Percentiles rank a stretch among this genome's conserved stretches.
Evolutionary conservation across 768 basidiomycete species (phyloP).

Genomic region (Amanita molliuscula): DNA sequence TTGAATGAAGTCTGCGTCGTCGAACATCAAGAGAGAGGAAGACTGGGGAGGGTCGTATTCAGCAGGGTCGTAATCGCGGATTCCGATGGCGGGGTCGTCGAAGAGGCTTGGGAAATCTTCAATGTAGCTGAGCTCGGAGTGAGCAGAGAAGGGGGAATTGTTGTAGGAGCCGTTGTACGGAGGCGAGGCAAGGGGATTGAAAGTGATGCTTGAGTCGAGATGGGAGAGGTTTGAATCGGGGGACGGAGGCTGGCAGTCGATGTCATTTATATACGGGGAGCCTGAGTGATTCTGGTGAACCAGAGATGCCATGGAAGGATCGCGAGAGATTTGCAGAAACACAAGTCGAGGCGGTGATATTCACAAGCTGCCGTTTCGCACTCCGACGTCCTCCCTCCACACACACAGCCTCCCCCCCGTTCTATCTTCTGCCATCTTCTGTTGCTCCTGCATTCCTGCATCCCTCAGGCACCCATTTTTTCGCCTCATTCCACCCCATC

Average conservation of each 20-base stretch:
- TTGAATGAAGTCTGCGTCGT: conserved; percentile 36
- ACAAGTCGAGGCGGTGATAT: not conserved
- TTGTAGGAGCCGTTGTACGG: conserved; percentile 54
- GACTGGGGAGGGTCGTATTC: conserved; percentile 58
- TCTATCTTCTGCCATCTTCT: not conserved
- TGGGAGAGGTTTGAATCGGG: conserved; percentile 14
- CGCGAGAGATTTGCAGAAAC: not conserved
- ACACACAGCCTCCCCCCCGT: not conserved
- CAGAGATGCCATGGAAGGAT: not conserved
- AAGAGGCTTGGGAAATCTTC: conserved; percentile 40
- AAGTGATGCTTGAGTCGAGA: conserved; percentile 13
- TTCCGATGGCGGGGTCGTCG: conserved; percentile 24
- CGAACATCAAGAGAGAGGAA: conserved; percentile 46
- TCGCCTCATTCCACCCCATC: not conserved
- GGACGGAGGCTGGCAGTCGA: conserved; percentile 17
- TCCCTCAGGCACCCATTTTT: not conserved
- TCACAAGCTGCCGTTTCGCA: not conserved
- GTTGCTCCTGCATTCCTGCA: not conserved
- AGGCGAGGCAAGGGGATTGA: conserved; percentile 31
- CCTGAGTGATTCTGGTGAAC: not conserved
- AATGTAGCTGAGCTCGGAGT: conserved; percentile 55
- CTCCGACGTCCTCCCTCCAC: not conserved
- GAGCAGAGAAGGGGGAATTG: conserved; percentile 58
- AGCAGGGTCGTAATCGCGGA: conserved; percentile 58
- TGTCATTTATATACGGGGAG: conserved; percentile 12